Percentiles rank a stretch among this genome's conserved stretches.
phyloP scores from a whole-genome alignment of 331 rosid species.

The Telfairia occidentalis region DNA sequence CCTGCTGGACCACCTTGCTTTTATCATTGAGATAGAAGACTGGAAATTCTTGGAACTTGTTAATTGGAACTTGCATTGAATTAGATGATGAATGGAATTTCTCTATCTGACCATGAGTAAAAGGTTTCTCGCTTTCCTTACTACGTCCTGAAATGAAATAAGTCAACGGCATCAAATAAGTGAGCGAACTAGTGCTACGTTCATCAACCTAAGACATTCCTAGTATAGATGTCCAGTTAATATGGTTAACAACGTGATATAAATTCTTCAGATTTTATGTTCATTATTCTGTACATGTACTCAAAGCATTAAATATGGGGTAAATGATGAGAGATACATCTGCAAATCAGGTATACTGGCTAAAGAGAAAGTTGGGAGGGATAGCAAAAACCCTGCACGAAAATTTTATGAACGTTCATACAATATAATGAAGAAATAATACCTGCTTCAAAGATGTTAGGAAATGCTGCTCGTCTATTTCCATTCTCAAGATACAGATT shows the following conservation, averaged over 20 bases:
- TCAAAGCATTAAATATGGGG: neutral
- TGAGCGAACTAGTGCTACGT: neutral
- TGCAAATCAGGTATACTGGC: neutral
- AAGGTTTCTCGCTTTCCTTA: neutral
- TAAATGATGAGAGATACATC: neutral
- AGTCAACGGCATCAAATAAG: neutral
- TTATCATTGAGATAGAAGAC: slow-evolving; percentile 3
- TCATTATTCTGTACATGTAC: neutral
- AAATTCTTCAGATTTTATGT: neutral
- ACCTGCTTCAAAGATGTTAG: slow-evolving; percentile 59
- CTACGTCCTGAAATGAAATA: slow-evolving; percentile 11
- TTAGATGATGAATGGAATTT: slow-evolving; percentile 9
- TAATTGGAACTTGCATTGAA: slow-evolving; percentile 4
- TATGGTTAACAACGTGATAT: neutral
- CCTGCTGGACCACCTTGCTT: slow-evolving; percentile 4
- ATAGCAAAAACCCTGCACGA: neutral
- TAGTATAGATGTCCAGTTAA: neutral
- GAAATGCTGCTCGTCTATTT: slow-evolving; percentile 42
- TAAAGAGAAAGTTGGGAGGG: neutral
- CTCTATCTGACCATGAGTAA: slow-evolving; percentile 2
- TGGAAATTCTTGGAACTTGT: slow-evolving; percentile 7
- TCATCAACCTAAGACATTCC: neutral
- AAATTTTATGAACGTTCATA: neutral
- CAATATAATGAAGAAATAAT: neutral
- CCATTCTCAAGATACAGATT: slow-evolving; percentile 36